Base-by-base conservation (phyloP, 129 eudicot genomes). In the Centrapalus pauciflorus region DNA sequence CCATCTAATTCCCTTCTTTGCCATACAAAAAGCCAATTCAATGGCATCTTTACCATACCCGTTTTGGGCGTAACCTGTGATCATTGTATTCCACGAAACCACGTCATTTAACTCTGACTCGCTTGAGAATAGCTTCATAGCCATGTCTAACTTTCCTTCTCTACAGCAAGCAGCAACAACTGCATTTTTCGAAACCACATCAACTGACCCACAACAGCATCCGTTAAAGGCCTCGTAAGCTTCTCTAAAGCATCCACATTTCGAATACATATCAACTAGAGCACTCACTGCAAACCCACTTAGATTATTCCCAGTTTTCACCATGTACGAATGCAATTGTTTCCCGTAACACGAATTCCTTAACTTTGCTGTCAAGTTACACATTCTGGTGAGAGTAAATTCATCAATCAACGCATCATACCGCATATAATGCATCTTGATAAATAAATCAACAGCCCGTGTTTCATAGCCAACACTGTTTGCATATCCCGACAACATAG, bases 161-260 rank as follows among this genome's bases (percentile, higher is more conserved):
- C 96, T 86, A 28, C 81, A 85, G 71, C 96, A 93, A 55, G 99
- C 96, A 11, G 96, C 99, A n/a, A 93, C 76, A 63, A 78, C 77
- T 2, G 96, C 95, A 61, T 93, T 93, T 72, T 86, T 93, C 1
- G 94, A 83, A 37, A 84, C 95, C 59, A 72, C 75, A 57, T 89
- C 99, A 28, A 80, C 63, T 9, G 64, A 61, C 38, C 63, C 78
- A 12, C 46, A 41, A 56, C 40, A 29, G 55, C 80, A 52, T 55
- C 79, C 85, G 56, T 86, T 55, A 77, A 82, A 87, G 26, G 67
- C 93, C 41, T 55, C 74, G 52, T 63, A 82, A 2, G 90, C 85
- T 55, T 89, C 99, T 10, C 27, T 13, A 80, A 86, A 88, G 23
- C 82, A 83, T 78, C 91, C 88, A 54, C 84, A 80, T 80, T 89